Base-by-base conservation (phyloP, 208 protist genomes). In the Giardia muris region DNA sequence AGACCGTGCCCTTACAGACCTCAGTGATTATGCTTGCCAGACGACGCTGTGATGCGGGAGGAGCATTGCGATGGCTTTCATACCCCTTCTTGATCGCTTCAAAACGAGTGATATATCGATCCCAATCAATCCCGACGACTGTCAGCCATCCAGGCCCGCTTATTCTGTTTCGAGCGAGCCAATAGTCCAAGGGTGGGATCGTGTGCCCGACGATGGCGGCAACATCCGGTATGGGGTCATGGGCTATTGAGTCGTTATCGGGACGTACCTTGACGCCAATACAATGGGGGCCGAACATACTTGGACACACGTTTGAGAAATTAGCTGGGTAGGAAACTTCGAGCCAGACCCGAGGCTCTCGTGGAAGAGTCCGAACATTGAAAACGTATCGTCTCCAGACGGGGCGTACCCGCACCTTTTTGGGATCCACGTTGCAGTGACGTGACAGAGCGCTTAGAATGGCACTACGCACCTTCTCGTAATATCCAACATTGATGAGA, bases 91-190 rank as follows among this genome's bases (percentile, higher is more conserved):
- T n/a, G 2, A 90, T 47, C 48, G n/a, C 87, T 90, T 3, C 2
- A 90, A 47, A 43, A 47, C 87, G n/a, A 47, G 2, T 1, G 4
- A 43, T 47, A 47, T 90, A 90, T 4, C 2, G 2, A 10, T 90
- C 1, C n/a, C 2, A 22, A 1, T 90, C 1, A 48, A 90, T 47
- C 1, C 45, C 43, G n/a, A 1, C 30, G 4, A 90, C 10, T 48
- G 46, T 0, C 2, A 90, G 2, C 87, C 87, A 90, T 2, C 30
- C 42, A 67, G 87, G 42, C n/a, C 43, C 87, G 46, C 2, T 48
- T 67, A 90, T 90, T 44, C 45, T 43, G 43, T 44, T 90, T 47
- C n/a, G 0, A 47, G 87, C 87, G n/a, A 90, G 48, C n/a, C n/a
- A 90, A 2, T 47, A 47, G n/a, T 90, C 87, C 30, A 90, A 46